phyloP scores from a whole-genome alignment of 2,329 filamentous ascomycete genomes.

The Elsinoe batatas region DNA sequence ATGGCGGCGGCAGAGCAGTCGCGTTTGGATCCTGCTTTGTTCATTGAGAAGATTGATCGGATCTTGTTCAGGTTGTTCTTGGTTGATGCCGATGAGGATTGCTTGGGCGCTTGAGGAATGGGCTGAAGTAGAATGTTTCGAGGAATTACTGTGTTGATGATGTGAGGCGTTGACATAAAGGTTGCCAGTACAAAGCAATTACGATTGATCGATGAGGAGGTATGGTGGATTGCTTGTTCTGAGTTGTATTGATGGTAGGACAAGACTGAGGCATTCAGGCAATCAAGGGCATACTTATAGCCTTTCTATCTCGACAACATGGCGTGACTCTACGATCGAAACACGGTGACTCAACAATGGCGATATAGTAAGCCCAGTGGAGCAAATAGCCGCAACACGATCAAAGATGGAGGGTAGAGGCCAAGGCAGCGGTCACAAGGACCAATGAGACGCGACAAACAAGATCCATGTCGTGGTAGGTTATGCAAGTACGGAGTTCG shows the following conservation, averaged over 20 bases:
- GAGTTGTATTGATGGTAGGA: not conserved
- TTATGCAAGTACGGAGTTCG: not conserved
- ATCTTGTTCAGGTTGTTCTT: conserved; percentile 7
- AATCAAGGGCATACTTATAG: not conserved
- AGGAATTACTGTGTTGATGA: not conserved
- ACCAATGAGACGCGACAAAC: conserved; percentile 2
- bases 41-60: conserved; percentile 3
- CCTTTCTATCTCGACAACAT: not conserved
- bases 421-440: conserved; percentile 1
- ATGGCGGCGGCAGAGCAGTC: not conserved
- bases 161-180: not conserved
- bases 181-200: too few species aligned
- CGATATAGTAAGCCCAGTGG: not conserved
- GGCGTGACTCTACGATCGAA: not conserved
- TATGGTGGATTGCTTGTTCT: not conserved
- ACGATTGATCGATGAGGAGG: not conserved
- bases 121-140: not conserved
- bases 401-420: not conserved
- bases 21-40: conserved; percentile 2
- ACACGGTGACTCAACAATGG: not conserved
- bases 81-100: not conserved
- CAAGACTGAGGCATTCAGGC: not conserved
- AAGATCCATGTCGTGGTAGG: not conserved
- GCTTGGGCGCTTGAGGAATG: not conserved
- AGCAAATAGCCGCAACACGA: not conserved